Base-by-base conservation (phyloP, 1,284 basidiomycete genomes). In the Trichosporon ovoides region DNA sequence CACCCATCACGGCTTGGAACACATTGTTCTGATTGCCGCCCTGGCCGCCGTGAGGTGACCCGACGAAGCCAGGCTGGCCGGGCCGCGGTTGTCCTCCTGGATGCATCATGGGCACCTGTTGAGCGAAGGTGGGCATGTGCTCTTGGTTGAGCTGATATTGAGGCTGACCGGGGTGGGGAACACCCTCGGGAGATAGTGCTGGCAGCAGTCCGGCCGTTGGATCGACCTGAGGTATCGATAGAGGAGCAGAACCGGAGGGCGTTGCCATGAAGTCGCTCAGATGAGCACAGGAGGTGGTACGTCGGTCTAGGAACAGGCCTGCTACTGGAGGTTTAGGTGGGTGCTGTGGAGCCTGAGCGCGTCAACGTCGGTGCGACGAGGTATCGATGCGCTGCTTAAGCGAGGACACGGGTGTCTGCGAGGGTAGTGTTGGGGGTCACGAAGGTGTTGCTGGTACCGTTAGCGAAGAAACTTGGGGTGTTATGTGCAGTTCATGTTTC, bases 1-100 rank as follows among this genome's bases (percentile, higher is more conserved):
- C 56, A 19, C 74, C 74, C 74, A 76, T 76, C 38, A 76, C 70
- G 3, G 61, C 57, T 24, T 70, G 69, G 59, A 76, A 76, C 7
- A 74, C 72, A 48, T 72, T 73, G 38, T 56, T 58, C 52, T 60
- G 58, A 24, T 36, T 53, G 37, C 43, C 43, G 13, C 22, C 43
- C 3, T 22, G 43, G 5, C 22, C 28, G 5, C 43, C 43, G 43
- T 48, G 43, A 14, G 43, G 43, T 19, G 43, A 48, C 7, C 43
- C 24, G 16, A 10, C 43, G 24, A 31, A 48, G 24, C 43, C 43
- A n/a, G 24, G 43, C 43, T 48, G 28, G 14, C 43, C 43, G 22
- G 43, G 43, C 14, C 43, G 43, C 10, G 51, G 19, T 24, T 40
- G 38, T 31, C 49, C 33, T 33, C 46, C 20, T 38, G 52, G 53